These are phyloP conservation scores for Closterium sp. DNA, from an alignment of 139 green algal species.

Conservation along the genomic window DNA sequence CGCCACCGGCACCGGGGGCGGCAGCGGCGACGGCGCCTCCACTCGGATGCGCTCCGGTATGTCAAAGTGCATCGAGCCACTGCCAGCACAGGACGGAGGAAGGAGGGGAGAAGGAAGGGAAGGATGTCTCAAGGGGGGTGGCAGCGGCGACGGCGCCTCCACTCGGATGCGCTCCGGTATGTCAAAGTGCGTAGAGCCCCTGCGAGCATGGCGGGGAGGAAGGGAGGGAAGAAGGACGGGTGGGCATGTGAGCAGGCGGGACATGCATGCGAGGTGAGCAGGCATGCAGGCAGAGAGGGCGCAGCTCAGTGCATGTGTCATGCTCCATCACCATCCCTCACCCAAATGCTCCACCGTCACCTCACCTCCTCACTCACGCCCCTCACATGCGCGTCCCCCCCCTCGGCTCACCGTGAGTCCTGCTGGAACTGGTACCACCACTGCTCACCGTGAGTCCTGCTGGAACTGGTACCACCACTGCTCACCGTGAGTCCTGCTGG, in stretches of 20 bases:
- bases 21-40: not conserved
- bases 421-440: not conserved
- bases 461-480: no score
- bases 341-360: not conserved
- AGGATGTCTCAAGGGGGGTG: not conserved
- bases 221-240: not conserved
- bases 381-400: not conserved
- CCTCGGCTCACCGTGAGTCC: not conserved
- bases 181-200: not conserved
- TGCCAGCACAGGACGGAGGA: no score
- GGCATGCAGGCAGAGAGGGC: not conserved
- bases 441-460: no score
- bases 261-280: not conserved
- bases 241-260: not conserved
- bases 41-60: not conserved
- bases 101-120: not conserved
- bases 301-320: not conserved
- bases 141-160: not conserved
- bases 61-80: not conserved
- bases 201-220: not conserved
- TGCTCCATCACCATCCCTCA: not conserved
- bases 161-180: not conserved
- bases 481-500: no score
- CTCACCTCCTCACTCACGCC: not conserved
- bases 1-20: not conserved